phyloP scores from a whole-genome alignment of 805 yeast genomes.

The Candida qinlingensis region DNA sequence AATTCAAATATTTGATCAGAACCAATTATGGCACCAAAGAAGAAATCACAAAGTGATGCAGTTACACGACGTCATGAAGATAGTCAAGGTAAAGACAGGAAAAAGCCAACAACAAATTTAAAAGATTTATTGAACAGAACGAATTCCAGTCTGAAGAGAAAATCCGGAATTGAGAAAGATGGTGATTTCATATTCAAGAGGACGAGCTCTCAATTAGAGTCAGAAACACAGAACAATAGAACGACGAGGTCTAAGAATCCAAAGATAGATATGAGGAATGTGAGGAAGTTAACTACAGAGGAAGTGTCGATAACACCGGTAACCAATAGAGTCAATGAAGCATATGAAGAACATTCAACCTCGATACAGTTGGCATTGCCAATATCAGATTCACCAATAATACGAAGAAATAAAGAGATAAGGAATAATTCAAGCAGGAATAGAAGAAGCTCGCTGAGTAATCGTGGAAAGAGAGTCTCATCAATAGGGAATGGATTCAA shows the following conservation, averaged over 20 bases:
- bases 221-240: background rate
- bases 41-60: background rate
- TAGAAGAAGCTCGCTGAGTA: slow-evolving; percentile 47
- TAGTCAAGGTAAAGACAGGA: slow-evolving; percentile 12
- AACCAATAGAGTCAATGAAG: slow-evolving; percentile 1
- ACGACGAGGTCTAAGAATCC: background rate
- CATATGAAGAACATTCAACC: slow-evolving; percentile 21
- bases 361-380: slow-evolving; percentile 28
- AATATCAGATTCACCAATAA: slow-evolving; percentile 33
- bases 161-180: slow-evolving; percentile 13
- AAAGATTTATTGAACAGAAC: slow-evolving; percentile 21
- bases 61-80: slow-evolving; percentile 12
- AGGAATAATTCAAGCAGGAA: slow-evolving; percentile 22
- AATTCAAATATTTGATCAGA: too few relatives aligned
- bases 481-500: slow-evolving; percentile 70
- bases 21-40: background rate
- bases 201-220: slow-evolving; percentile 9
- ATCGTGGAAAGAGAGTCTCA: slow-evolving; percentile 67
- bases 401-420: slow-evolving; percentile 30
- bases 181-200: slow-evolving; percentile 22
- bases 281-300: slow-evolving; percentile 11
- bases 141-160: slow-evolving; percentile 9
- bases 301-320: slow-evolving; percentile 22
- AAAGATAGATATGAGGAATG: background rate
- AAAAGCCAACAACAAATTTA: slow-evolving; percentile 15